These are phyloP conservation scores for Eremothecium gossypii DNA, from an alignment of 1,139 yeast genomes.

Conservation along the genomic window DNA sequence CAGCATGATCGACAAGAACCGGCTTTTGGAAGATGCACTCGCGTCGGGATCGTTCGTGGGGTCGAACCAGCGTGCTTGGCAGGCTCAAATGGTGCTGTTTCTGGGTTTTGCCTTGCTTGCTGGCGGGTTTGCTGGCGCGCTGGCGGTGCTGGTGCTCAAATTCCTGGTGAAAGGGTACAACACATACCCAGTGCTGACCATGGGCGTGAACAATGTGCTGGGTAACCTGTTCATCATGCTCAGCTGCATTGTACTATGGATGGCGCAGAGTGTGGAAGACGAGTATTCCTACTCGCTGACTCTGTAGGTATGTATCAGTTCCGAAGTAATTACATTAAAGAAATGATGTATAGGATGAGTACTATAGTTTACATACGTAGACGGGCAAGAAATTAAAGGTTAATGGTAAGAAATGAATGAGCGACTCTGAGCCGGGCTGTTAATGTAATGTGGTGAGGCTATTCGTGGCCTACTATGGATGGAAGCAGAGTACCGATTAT, in stretches of 20 bases:
- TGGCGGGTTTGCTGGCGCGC: conserved; percentile 88
- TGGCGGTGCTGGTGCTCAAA: conserved; percentile 78
- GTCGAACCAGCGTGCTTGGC: conserved; percentile 66
- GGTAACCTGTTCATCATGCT: conserved; percentile 74
- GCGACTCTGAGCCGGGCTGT: neutral
- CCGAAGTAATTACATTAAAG: conserved; percentile 4
- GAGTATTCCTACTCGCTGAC: conserved; percentile 90
- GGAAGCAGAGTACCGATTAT: conserved; percentile 32
- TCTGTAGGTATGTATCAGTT: conserved; percentile 34
- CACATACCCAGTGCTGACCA: conserved; percentile 78
- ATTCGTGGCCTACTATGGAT: conserved; percentile 16
- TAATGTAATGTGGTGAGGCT: neutral
- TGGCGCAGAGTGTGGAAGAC: conserved; percentile 90
- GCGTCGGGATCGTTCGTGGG: conserved; percentile 35
- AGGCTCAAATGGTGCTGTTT: conserved; percentile 81
- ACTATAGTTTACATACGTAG: conserved; percentile 3
- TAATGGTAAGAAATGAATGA: neutral
- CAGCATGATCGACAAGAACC: conserved; percentile 80
- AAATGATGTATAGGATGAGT: conserved; percentile 2
- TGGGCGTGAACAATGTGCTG: conserved; percentile 87
- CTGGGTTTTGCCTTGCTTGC: conserved; percentile 88
- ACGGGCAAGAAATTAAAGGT: conserved; percentile 1
- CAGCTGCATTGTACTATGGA: conserved; percentile 83
- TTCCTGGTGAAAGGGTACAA: conserved; percentile 68
- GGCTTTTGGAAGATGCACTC: conserved; percentile 52